Percentiles rank a stretch among this genome's conserved stretches.
These are phyloP conservation scores for Zygnema circumcarinatum DNA, from an alignment of 139 green algal species.

Conservation along the genomic window DNA sequence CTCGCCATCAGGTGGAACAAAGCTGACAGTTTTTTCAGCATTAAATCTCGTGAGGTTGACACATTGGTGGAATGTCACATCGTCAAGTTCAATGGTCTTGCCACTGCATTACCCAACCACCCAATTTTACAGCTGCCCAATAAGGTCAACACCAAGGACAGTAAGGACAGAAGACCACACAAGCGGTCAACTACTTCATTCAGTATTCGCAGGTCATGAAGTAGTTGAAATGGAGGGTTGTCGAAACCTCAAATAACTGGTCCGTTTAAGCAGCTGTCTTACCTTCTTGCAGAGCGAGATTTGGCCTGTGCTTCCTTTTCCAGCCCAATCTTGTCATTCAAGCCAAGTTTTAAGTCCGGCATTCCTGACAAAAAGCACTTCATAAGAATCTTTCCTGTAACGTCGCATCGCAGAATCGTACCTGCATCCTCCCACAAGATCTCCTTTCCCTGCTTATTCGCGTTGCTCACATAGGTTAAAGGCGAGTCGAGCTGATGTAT, in stretches of 20 bases:
- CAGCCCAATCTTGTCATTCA: constrained; percentile 86
- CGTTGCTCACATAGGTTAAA: no score
- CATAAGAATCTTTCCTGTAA: constrained; percentile 86
- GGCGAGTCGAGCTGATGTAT: no score
- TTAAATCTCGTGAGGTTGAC: constrained; percentile 88
- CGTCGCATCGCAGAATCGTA: constrained; percentile 83
- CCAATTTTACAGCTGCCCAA: no score
- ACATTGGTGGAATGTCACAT: constrained; percentile 94
- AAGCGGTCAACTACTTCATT: no score
- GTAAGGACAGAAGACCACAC: no score
- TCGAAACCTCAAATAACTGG: no score
- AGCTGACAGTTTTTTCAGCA: constrained; percentile 82
- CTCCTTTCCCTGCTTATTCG: no score
- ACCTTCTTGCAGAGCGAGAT: constrained; percentile 23
- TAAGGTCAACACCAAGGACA: no score
- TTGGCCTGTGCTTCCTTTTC: constrained; percentile 60
- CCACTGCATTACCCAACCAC: constrained; percentile 34
- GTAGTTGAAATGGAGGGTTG: no score
- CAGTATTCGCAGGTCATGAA: no score
- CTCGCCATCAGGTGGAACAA: constrained; percentile 94
- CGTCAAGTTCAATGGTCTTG: constrained; percentile 72
- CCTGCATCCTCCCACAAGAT: constrained; percentile 42
- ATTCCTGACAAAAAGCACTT: constrained; percentile 93
- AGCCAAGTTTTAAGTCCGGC: constrained; percentile 90
- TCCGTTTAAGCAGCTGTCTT: no score